phyloP scores from a whole-genome alignment of 202 grass and related monocot species.

The Saccharum hybrid region DNA sequence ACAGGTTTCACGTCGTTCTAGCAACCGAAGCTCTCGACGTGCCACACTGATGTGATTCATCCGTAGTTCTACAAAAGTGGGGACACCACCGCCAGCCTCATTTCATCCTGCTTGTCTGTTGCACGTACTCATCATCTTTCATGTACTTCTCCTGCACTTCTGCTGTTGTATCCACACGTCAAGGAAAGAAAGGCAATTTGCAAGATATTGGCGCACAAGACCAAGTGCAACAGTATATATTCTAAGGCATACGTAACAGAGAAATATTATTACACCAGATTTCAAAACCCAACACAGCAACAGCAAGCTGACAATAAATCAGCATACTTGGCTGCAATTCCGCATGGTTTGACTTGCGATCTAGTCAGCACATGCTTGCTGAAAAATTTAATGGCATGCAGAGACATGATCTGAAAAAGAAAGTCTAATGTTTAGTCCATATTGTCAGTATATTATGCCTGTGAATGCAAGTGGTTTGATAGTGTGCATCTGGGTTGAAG shows the following conservation, averaged over 20 bases:
- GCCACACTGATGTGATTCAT: not conserved
- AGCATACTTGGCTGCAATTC: not conserved
- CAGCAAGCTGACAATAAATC: not conserved
- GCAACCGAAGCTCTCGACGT: not conserved
- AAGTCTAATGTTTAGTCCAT: not conserved
- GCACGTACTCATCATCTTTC: conserved; percentile 66
- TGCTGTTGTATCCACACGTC: conserved; percentile 71
- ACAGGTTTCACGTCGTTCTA: not conserved
- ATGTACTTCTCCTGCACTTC: conserved; percentile 95
- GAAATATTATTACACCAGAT: not conserved
- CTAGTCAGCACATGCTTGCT: conserved; percentile 5
- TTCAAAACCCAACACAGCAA: not conserved
- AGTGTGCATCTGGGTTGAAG: conserved; percentile 19
- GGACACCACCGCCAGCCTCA: not conserved
- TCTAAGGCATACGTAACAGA: not conserved
- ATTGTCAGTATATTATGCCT: conserved; percentile 2
- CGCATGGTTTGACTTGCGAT: not conserved
- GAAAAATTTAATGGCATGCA: conserved; percentile 8
- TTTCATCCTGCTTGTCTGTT: conserved; percentile 45
- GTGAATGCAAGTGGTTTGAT: conserved; percentile 23
- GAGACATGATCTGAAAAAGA: not conserved
- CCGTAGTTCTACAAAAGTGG: not conserved
- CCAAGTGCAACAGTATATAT: not conserved
- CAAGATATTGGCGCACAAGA: not conserved
- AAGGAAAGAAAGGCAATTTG: conserved; percentile 40